Conservation (phyloP, 139 green algal genomes). For the Auxenochlorella pyrenoidosa region DNA sequence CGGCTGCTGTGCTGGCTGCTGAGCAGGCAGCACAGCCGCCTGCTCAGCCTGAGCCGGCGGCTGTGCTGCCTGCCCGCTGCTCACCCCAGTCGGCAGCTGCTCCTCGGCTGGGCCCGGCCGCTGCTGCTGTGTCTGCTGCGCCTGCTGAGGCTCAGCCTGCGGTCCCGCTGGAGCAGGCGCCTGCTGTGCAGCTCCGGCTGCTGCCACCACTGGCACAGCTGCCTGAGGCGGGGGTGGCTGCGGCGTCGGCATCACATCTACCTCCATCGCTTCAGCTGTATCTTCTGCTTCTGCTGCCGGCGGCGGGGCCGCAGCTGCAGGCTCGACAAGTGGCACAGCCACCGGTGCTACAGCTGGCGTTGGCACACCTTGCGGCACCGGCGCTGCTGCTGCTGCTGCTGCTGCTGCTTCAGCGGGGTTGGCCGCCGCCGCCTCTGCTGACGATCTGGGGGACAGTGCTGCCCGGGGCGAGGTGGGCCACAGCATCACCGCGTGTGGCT, state of each 20-base stretch:
- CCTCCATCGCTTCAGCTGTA: neutral
- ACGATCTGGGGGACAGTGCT: too few relatives aligned
- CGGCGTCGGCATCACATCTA: neutral
- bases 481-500: neutral
- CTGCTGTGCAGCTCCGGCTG: neutral
- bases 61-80: neutral
- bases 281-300: neutral
- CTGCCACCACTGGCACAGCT: neutral
- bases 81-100: neutral
- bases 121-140: slow-evolving; percentile 6
- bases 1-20: neutral
- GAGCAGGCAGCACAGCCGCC: neutral
- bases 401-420: neutral
- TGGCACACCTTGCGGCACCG: neutral
- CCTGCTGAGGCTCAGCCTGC: neutral
- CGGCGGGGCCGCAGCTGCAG: neutral
- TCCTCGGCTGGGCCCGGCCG: neutral
- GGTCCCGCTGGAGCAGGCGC: neutral
- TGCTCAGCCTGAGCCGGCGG: neutral
- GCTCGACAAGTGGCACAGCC: neutral
- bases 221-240: neutral
- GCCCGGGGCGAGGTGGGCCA: too few relatives aligned
- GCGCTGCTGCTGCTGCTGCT: neutral
- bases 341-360: neutral
- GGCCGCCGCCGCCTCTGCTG: neutral